These are phyloP conservation scores for Cladosporium halotolerans DNA, from an alignment of 2,329 filamentous ascomycete genomes.

Conservation along the genomic window DNA sequence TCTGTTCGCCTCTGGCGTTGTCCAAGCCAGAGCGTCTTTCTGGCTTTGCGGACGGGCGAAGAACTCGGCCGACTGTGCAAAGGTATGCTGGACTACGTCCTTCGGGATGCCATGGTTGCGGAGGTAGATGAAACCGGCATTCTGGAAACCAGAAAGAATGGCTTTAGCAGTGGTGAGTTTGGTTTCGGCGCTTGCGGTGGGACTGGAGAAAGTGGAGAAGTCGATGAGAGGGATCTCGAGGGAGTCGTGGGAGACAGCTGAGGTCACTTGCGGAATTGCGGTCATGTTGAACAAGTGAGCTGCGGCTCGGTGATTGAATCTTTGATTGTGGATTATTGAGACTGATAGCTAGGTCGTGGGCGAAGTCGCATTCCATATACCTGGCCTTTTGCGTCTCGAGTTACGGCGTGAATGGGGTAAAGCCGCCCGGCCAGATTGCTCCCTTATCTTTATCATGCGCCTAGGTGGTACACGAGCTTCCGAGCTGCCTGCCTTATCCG, in stretches of 20 bases:
- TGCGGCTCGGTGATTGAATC: not conserved
- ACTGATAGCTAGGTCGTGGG: too few relatives aligned
- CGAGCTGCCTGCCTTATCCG: conserved; percentile 1
- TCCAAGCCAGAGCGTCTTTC: conserved; percentile 63
- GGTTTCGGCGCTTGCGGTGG: conserved; percentile 9
- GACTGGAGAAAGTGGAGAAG: conserved; percentile 61
- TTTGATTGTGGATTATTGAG: not conserved
- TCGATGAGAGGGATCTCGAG: conserved; percentile 52
- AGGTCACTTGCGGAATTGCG: not conserved
- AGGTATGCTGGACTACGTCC: conserved; percentile 41
- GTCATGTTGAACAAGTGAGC: not conserved
- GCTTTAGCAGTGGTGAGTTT: conserved; percentile 52
- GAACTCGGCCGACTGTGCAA: conserved; percentile 55
- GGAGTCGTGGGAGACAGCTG: conserved; percentile 3
- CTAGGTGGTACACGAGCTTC: too few relatives aligned
- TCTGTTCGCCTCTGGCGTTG: conserved; percentile 43
- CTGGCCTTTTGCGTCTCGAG: too few relatives aligned
- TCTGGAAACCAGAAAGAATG: conserved; percentile 74
- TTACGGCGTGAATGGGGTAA: too few relatives aligned
- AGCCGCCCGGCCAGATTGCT: too few relatives aligned
- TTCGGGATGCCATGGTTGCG: conserved; percentile 64
- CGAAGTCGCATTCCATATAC: too few relatives aligned
- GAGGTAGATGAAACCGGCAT: conserved; percentile 79
- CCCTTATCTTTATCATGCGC: too few relatives aligned
- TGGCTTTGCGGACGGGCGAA: conserved; percentile 55